Percentiles rank a stretch among this genome's conserved stretches.
These are phyloP conservation scores for Coniochaeta prunicola DNA, from an alignment of 2,329 filamentous ascomycete genomes.

Conservation along the genomic window DNA sequence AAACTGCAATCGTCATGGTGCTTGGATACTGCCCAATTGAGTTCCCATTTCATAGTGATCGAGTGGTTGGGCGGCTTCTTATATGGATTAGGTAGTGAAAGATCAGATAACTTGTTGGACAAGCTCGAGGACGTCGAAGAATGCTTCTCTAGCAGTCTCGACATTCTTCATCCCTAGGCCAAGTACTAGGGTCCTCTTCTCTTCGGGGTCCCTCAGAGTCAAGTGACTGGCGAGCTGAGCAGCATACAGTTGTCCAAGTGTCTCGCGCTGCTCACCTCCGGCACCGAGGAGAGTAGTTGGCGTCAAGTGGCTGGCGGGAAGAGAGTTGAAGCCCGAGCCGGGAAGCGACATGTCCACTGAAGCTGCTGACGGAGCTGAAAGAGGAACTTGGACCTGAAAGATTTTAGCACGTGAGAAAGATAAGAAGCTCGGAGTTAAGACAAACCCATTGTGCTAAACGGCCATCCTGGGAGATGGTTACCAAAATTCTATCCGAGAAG, in stretches of 20 bases:
- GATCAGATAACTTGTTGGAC: slow-evolving; percentile 47
- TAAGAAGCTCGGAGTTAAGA: slow-evolving; percentile 6
- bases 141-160: slow-evolving; percentile 45
- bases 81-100: not conserved
- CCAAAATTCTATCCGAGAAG: slow-evolving; percentile 85
- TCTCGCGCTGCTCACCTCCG: slow-evolving; percentile 71
- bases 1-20: not conserved
- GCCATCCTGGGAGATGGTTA: slow-evolving; percentile 83
- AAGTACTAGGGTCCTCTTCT: slow-evolving; percentile 53
- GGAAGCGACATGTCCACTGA: slow-evolving; percentile 53
- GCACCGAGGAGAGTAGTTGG: slow-evolving; percentile 83
- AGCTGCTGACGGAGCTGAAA: slow-evolving; percentile 60
- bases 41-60: no score
- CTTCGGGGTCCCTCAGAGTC: slow-evolving; percentile 59
- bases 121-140: slow-evolving; percentile 59
- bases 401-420: slow-evolving; percentile 21
- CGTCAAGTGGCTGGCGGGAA: slow-evolving; percentile 77
- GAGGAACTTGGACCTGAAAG: slow-evolving; percentile 67
- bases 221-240: slow-evolving; percentile 83
- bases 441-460: slow-evolving; percentile 85
- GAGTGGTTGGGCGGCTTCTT: no score
- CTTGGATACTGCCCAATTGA: not conserved
- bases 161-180: slow-evolving; percentile 50
- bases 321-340: slow-evolving; percentile 35
- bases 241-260: slow-evolving; percentile 79